phyloP scores from a whole-genome alignment of 1,139 yeast genomes.

The Blastobotrys buckinghamii region DNA sequence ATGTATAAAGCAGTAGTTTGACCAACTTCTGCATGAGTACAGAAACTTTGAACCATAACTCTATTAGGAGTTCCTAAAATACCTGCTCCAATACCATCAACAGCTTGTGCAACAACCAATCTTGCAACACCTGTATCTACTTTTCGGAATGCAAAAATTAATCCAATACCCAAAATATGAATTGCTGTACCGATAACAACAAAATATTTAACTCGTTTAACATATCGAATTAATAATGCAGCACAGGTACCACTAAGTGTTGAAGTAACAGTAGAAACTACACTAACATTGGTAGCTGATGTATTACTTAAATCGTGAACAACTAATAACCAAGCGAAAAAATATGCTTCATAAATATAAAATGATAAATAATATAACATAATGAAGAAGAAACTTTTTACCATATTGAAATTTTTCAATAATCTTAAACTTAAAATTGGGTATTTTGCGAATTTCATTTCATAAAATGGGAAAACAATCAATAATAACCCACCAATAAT shows the following conservation, averaged over 20 bases:
- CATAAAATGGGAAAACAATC: conserved; percentile 15
- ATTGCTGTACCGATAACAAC: conserved; percentile 48
- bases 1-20: conserved; percentile 22
- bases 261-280: conserved; percentile 55
- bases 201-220: conserved; percentile 51
- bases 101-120: conserved; percentile 17
- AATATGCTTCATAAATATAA: conserved; percentile 17
- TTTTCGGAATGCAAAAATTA: conserved; percentile 11
- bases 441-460: conserved; percentile 12
- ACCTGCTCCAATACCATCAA: conserved; percentile 23
- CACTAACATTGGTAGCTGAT: conserved; percentile 57
- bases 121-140: conserved; percentile 15
- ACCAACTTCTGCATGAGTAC: conserved; percentile 19
- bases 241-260: conserved; percentile 56
- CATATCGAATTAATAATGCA: conserved; percentile 41
- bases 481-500: conserved; percentile 14
- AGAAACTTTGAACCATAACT: conserved; percentile 20
- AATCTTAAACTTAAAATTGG: conserved; percentile 13
- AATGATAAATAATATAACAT: conserved; percentile 15
- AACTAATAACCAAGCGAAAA: conserved; percentile 44
- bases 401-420: conserved; percentile 10
- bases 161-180: conserved; percentile 53
- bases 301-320: conserved; percentile 43
- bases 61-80: conserved; percentile 18
- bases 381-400: conserved; percentile 14